Percentiles rank a stretch among this genome's conserved stretches.
Conservation (phyloP, 345 rosid species). For the Euclidium syriacum region DNA sequence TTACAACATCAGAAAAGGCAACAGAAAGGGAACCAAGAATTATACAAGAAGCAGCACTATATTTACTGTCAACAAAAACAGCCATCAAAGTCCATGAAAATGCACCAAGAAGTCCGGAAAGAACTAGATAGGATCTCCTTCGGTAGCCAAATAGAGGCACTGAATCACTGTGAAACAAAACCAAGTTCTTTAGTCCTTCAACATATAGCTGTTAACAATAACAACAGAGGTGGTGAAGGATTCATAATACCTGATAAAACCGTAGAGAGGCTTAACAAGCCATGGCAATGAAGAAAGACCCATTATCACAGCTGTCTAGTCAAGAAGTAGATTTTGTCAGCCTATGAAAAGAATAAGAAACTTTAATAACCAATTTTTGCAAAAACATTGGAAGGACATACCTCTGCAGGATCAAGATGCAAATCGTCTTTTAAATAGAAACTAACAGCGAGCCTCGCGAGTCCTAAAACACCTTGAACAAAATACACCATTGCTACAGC, state of each 20-base stretch:
- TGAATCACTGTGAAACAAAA: conserved; percentile 65
- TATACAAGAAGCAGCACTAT: conserved; percentile 73
- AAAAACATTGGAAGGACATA: conserved; percentile 28
- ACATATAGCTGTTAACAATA: neutral
- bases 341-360: conserved; percentile 19
- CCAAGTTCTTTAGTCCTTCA: neutral
- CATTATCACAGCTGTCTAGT: conserved; percentile 95
- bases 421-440: conserved; percentile 91
- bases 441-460: conserved; percentile 87
- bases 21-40: conserved; percentile 93
- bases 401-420: conserved; percentile 99
- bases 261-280: conserved; percentile 93
- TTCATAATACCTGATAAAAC: conserved; percentile 78
- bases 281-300: conserved; percentile 95
- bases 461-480: conserved; percentile 98
- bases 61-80: conserved; percentile 77
- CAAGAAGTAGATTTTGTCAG: conserved; percentile 49
- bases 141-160: conserved; percentile 91
- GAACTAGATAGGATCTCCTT: conserved; percentile 90
- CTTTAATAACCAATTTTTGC: neutral
- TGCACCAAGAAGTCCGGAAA: conserved; percentile 95
- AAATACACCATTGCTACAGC: conserved; percentile 98
- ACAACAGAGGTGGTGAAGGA: neutral
- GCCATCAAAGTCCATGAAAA: conserved; percentile 98
- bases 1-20: conserved; percentile 93